These are phyloP conservation scores for Leucosporidium scottii DNA, from an alignment of 768 basidiomycete genomes.

Conservation along the genomic window DNA sequence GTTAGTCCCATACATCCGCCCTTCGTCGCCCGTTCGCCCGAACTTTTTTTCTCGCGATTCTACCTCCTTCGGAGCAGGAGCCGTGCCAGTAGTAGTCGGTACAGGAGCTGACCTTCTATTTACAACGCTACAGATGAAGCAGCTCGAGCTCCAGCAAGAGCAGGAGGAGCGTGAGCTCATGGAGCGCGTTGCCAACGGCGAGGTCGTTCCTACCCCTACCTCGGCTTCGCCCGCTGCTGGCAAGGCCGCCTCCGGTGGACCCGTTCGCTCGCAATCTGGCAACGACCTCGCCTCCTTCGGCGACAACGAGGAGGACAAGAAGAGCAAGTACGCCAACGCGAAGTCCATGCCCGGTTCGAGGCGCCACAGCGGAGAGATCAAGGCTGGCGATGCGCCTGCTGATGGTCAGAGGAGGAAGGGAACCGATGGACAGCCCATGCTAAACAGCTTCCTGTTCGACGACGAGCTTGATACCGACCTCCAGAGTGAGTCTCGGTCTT, in stretches of 20 bases:
- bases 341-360: conserved; percentile 33
- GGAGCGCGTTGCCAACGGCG: conserved; percentile 59
- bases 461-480: conserved; percentile 90
- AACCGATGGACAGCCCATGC: conserved; percentile 27
- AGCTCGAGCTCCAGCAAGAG: conserved; percentile 81
- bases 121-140: conserved; percentile 61
- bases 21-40: neutral
- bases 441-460: conserved; percentile 64
- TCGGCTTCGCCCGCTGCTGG: conserved; percentile 77
- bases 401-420: conserved; percentile 3
- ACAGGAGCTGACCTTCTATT: neutral
- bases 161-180: conserved; percentile 63
- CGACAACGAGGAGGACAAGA: conserved; percentile 39
- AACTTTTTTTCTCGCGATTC: no score
- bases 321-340: conserved; percentile 11
- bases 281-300: conserved; percentile 49
- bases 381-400: neutral
- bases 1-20: conserved; percentile 7
- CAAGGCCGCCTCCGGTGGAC: conserved; percentile 50
- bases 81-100: no score
- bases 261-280: conserved; percentile 63
- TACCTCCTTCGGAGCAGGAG: no score
- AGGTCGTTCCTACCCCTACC: conserved; percentile 49
- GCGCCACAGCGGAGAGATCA: conserved; percentile 31
- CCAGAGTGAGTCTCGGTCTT: conserved; percentile 52